Evolutionary conservation across 2,329 filamentous ascomycete species (phyloP), one percentile per base, ranked within the genome.

Genomic region (Xylariaceae sp.): DNA sequence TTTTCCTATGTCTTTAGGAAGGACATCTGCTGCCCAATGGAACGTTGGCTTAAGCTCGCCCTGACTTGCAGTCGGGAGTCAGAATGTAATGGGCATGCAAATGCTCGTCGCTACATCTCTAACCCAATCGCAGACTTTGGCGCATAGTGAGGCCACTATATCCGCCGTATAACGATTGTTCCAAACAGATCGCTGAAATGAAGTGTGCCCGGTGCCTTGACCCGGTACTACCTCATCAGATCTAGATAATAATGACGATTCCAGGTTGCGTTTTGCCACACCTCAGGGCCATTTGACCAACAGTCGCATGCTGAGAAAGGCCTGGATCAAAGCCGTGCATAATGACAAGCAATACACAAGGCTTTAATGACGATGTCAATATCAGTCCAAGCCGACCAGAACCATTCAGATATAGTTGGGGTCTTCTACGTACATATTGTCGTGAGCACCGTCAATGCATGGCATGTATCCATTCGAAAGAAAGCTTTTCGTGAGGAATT

Each of bases 371-470:
- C 84, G 44, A 88, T 80, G 66, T 90, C 85, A 74, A 92, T 92
- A 72, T 92, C 88, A 0, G 88, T 82, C 45, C 83, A 76, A 17
- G 90, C 72, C 11, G 70, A 69, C 1, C 71, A 37, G 91, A 73
- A 70, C 89, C 67, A 9, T 65, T 79, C 3, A 92, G 71, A 3
- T 83, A 92, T 79, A 55, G 17, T 11, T 11, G 23, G 47, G 17
- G 89, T 85, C 0, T 5, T 30, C 23, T 30, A 30, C 89, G 89
- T 37, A 30, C 89, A 88, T 37, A 91, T 74, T 0, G 82, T 83
- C 71, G 92, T 89, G 0, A 88, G 89, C 1, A 78, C 45, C 89
- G 68, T 92, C 89, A 55, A 92, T 76, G 10, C 85, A 75, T 60
- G 84, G 88, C 58, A 89, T 69, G 5, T 30, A 30, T 30, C 23